phyloP scores from a whole-genome alignment of 2,329 filamentous ascomycete genomes.

The Fusarium sp. region DNA sequence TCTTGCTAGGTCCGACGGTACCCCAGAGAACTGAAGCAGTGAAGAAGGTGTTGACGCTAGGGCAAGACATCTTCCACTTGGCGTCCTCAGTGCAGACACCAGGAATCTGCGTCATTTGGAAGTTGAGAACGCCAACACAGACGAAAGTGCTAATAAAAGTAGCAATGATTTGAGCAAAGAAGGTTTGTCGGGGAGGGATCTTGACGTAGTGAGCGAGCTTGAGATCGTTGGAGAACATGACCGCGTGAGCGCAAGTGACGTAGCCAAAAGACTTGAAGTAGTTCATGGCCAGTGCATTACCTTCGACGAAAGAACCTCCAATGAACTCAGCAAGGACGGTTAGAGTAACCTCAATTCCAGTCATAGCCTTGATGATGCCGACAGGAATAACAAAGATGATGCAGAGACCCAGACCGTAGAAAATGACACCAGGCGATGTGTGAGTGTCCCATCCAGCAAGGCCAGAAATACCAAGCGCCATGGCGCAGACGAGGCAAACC shows the following conservation, averaged over 20 bases:
- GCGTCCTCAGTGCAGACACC: constrained; percentile 65
- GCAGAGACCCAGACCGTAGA: constrained; percentile 66
- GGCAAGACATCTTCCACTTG: constrained; percentile 66
- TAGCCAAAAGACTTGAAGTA: constrained; percentile 69
- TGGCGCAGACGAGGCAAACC: constrained; percentile 59
- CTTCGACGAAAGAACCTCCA: constrained; percentile 65
- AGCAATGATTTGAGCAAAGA: constrained; percentile 71
- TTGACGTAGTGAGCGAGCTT: constrained; percentile 71
- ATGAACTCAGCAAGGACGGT: constrained; percentile 70
- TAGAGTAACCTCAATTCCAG: constrained; percentile 66
- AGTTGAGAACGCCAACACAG: constrained; percentile 65
- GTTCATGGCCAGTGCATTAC: constrained; percentile 68
- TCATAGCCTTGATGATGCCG: constrained; percentile 69
- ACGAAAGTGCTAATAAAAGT: constrained; percentile 69
- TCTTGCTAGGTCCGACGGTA: constrained; percentile 65
- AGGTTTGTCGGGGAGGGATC: constrained; percentile 73
- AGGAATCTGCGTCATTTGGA: constrained; percentile 65
- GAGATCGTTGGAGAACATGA: constrained; percentile 65
- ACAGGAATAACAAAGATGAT: constrained; percentile 67
- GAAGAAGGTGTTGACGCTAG: constrained; percentile 69
- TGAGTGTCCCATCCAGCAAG: constrained; percentile 66
- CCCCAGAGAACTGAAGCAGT: constrained; percentile 71
- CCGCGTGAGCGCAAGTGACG: constrained; percentile 66
- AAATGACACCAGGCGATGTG: constrained; percentile 66
- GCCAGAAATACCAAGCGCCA: constrained; percentile 63